Conservation (phyloP, 352 stramenopile genomes). For the Phytophthora colocasiae region DNA sequence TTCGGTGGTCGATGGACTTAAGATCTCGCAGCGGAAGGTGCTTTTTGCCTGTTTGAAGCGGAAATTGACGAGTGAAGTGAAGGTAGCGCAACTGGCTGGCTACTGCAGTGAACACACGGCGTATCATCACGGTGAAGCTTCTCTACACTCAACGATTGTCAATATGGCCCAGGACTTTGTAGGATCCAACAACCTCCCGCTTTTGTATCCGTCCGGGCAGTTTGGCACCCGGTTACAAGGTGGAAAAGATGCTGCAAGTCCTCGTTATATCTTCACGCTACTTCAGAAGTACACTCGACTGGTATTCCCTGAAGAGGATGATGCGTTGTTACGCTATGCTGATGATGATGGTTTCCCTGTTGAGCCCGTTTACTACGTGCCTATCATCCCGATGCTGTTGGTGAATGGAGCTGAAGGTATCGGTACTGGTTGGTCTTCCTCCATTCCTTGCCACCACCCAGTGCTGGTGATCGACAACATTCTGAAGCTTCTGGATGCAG, state of each 20-base stretch:
- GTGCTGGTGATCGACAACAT: conserved; percentile 97
- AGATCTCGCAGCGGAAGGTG: conserved; percentile 98
- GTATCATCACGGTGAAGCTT: conserved; percentile 99
- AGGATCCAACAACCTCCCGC: conserved; percentile 98
- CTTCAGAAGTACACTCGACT: conserved; percentile 96
- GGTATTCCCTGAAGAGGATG: conserved; percentile 99
- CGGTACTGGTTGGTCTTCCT: conserved; percentile 98
- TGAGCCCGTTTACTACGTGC: conserved; percentile 98
- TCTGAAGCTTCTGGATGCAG: conserved; percentile 72
- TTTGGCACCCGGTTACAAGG: conserved; percentile 99
- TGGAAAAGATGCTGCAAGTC: conserved; percentile 98
- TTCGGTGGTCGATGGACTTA: conserved; percentile 97
- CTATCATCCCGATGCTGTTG: conserved; percentile 96
- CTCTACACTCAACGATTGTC: conserved; percentile 97
- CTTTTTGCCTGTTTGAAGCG: conserved; percentile 98
- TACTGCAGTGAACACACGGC: conserved; percentile 97
- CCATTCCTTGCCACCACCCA: conserved; percentile 96
- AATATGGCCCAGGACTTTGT: conserved; percentile 99
- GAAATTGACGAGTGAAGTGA: conserved; percentile 99
- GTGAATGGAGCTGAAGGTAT: conserved; percentile 99
- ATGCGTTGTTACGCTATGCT: conserved; percentile 96
- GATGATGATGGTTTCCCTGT: conserved; percentile 98
- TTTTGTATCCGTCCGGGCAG: conserved; percentile 97
- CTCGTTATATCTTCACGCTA: conserved; percentile 99
- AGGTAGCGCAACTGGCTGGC: conserved; percentile 99